phyloP scores from a whole-genome alignment of 768 basidiomycete genomes.

The Sporobolomyces roseus region DNA sequence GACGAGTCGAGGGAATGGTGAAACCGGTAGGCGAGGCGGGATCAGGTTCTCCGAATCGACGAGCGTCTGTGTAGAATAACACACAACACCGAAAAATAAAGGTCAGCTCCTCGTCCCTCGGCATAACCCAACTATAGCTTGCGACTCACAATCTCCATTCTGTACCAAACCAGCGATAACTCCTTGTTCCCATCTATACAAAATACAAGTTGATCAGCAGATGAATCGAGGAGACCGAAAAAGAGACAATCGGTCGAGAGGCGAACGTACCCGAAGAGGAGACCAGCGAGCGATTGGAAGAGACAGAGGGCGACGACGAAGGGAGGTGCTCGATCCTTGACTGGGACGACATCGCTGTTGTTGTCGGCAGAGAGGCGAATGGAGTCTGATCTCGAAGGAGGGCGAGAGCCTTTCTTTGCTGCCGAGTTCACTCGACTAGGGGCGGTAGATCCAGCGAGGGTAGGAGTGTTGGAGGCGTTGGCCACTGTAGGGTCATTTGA shows the following conservation, averaged over 20 bases:
- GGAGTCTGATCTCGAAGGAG: slow-evolving; percentile 27
- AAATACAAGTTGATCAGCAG: background rate
- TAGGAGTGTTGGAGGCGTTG: slow-evolving; percentile 25
- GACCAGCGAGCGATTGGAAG: slow-evolving; percentile 40
- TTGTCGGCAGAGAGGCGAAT: slow-evolving; percentile 24
- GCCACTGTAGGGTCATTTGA: slow-evolving; percentile 12
- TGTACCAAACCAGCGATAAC: slow-evolving; percentile 35
- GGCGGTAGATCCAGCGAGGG: slow-evolving; percentile 25
- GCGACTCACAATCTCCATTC: slow-evolving; percentile 29
- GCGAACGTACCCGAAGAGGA: slow-evolving; percentile 33
- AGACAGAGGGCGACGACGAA: slow-evolving; percentile 39
- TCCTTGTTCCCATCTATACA: slow-evolving; percentile 38
- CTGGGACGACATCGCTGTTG: slow-evolving; percentile 12
- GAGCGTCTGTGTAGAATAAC: slow-evolving; percentile 29
- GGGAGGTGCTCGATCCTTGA: slow-evolving; percentile 37
- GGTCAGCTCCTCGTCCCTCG: background rate
- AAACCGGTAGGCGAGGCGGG: slow-evolving; percentile 20
- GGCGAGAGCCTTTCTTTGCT: slow-evolving; percentile 15
- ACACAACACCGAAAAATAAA: background rate
- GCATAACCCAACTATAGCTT: background rate
- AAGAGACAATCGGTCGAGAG: background rate
- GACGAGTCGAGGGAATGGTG: slow-evolving; percentile 35
- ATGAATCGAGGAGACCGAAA: too few species aligned
- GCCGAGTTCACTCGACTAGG: slow-evolving; percentile 24
- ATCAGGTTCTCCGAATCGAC: slow-evolving; percentile 37